These are phyloP conservation scores for Glycyrrhiza uralensis DNA, from an alignment of 306 rosid species.

Conservation along the genomic window DNA sequence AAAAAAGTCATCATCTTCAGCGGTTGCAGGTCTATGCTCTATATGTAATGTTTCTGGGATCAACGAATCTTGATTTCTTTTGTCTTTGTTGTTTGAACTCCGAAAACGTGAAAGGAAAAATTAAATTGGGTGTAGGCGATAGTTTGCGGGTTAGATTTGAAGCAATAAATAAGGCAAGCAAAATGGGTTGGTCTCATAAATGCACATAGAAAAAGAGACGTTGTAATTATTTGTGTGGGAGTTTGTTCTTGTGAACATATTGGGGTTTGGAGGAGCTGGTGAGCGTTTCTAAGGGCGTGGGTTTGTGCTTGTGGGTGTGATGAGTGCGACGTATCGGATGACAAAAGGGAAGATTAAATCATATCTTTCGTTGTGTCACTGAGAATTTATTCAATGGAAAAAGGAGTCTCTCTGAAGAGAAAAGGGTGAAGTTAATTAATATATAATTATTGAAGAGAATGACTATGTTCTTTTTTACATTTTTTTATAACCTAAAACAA, in stretches of 20 bases:
- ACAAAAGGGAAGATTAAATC: constrained; percentile 64
- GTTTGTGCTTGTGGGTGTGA: constrained; percentile 65
- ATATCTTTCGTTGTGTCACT: constrained; percentile 33
- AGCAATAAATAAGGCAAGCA: constrained; percentile 45
- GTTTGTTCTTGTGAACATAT: constrained; percentile 42
- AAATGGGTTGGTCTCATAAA: constrained; percentile 48
- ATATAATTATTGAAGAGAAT: constrained; percentile 23
- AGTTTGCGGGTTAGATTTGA: constrained; percentile 51
- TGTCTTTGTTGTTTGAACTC: constrained; percentile 13
- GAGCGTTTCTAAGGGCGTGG: constrained; percentile 43
- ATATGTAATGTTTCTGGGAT: constrained; percentile 24
- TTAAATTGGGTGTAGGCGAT: constrained; percentile 38
- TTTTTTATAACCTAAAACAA: neutral
- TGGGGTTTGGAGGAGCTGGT: constrained; percentile 18
- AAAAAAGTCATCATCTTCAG: constrained; percentile 15
- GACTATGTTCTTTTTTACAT: constrained; percentile 32
- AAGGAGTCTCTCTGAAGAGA: neutral
- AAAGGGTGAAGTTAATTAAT: neutral
- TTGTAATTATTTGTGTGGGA: constrained; percentile 50
- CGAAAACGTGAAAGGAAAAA: constrained; percentile 24
- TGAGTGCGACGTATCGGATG: constrained; percentile 95
- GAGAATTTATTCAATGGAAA: constrained; percentile 26
- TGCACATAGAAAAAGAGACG: constrained; percentile 16
- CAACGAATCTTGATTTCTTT: constrained; percentile 9
- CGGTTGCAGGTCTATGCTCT: too few species aligned